Base-by-base conservation (phyloP, 768 basidiomycete species). In the Trametes elegans region DNA sequence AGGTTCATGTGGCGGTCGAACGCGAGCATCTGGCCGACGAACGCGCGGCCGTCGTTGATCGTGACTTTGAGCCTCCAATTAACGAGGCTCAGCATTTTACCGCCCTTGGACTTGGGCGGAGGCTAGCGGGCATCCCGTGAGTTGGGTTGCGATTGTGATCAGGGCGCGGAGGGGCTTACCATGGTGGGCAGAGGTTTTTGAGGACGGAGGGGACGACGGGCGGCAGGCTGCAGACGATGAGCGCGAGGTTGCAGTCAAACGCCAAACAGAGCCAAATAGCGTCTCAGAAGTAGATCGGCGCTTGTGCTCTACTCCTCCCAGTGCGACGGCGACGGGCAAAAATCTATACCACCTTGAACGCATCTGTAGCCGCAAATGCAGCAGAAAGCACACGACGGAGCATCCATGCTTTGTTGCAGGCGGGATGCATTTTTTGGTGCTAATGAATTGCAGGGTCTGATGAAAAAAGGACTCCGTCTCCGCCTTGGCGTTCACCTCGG, bases 1-100 rank as follows among this genome's bases (percentile, higher is more conserved):
- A 99, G 79, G 75, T 99, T 99, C 97, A 98, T 99, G 74, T 99
- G 97, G 67, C 91, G 88, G 77, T 99, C 97, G 71, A 98, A 99
- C 48, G 97, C 97, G 71, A 99, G 88, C 92, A 98, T 97, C 76
- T 98, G 97, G 36, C 97, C 97, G 41, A 91, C 93, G 65, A 98
- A 77, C 53, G 90, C 83, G 71, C 97, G 90, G 57, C 94, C 94
- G 73, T 99, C 97, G 85, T 88, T 97, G 74, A 98, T 87, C 55
- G 94, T 97, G 55, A 98, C 87, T 75, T 90, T 95, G 62, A 99
- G 82, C 73, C 96, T 81, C 90, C 96, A 98, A 76, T 98, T 94
- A 79, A 99, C 84, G 76, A 98, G 87, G 71, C 87, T 75, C 70
- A 96, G 87, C 93, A 99, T 97, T 80, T 95, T 94, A 71, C 95